Percentiles rank a stretch among this genome's conserved stretches.
phyloP scores from a whole-genome alignment of 1,139 yeast species.

The Spathaspora sp. region DNA sequence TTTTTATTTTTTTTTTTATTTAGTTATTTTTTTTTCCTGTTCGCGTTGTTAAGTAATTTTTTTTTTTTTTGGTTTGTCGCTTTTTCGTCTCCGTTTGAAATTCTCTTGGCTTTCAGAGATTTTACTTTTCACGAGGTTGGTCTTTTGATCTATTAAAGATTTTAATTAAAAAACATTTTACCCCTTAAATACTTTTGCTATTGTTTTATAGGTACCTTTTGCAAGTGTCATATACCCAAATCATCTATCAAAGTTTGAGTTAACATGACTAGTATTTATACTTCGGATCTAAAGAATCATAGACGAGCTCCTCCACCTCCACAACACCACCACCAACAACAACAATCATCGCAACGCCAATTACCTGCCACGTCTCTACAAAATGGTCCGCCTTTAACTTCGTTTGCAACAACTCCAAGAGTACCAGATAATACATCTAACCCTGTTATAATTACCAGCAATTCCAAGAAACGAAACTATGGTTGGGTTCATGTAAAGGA shows the following conservation, averaged over 20 bases:
- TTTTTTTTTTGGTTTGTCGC: not conserved
- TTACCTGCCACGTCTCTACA: not conserved
- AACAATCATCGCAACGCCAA: constrained; percentile 3
- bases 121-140: too few relatives aligned
- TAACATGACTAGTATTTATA: constrained; percentile 47
- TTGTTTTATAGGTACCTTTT: too few relatives aligned
- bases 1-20: not conserved
- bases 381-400: not conserved
- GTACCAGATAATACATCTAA: constrained; percentile 6
- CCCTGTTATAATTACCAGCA: constrained; percentile 21
- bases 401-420: constrained; percentile 8
- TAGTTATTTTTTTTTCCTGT: not conserved
- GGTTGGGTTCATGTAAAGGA: constrained; percentile 95
- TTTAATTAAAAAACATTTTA: not conserved
- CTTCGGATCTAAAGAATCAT: constrained; percentile 45
- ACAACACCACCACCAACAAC: constrained; percentile 6
- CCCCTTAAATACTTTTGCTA: not conserved
- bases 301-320: constrained; percentile 52
- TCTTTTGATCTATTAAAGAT: too few relatives aligned
- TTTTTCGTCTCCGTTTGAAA: not conserved
- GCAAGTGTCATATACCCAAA: too few relatives aligned
- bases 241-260: not conserved
- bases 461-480: constrained; percentile 34
- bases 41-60: not conserved
- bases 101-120: not conserved